Evolutionary conservation across 331 rosid genomes (phyloP).

Genomic region (Acacia pycnantha): DNA sequence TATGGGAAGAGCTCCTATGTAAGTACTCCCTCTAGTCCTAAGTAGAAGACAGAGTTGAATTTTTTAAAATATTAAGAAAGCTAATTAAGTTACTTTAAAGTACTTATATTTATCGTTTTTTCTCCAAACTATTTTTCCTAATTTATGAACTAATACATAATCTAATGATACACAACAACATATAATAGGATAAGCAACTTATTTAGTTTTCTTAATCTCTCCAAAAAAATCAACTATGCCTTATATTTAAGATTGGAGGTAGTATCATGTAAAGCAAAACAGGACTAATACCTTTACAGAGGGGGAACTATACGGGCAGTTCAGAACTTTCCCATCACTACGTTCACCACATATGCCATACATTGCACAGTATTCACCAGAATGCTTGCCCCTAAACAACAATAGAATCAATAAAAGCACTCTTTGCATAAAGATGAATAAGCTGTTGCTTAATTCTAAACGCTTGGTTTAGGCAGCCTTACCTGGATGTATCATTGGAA

Average conservation of each 20-base stretch:
- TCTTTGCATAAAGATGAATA: slow-evolving; percentile 6
- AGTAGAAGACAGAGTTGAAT: too few species aligned
- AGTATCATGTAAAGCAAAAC: neutral
- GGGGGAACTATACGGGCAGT: slow-evolving; percentile 84
- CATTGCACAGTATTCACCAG: slow-evolving; percentile 90
- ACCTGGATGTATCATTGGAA: slow-evolving; percentile 35
- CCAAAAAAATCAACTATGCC: too few species aligned
- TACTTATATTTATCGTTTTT: too few species aligned
- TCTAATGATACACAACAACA: too few species aligned
- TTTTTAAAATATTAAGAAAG: too few species aligned
- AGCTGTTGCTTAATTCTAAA: neutral
- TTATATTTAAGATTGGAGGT: too few species aligned
- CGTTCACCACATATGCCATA: slow-evolving; percentile 89
- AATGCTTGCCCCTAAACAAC: slow-evolving; percentile 56
- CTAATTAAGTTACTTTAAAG: too few species aligned
- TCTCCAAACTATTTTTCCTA: too few species aligned
- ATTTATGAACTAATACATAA: too few species aligned
- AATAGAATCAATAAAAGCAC: slow-evolving; percentile 12
- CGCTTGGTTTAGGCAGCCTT: slow-evolving; percentile 21
- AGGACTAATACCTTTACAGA: slow-evolving; percentile 62
- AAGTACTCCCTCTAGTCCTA: too few species aligned
- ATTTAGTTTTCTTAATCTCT: too few species aligned
- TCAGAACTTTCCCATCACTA: slow-evolving; percentile 84
- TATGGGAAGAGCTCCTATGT: neutral
- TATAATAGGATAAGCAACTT: too few species aligned